These are phyloP conservation scores for Jatropha multifida DNA, from an alignment of 441 rosid species.

Conservation along the genomic window DNA sequence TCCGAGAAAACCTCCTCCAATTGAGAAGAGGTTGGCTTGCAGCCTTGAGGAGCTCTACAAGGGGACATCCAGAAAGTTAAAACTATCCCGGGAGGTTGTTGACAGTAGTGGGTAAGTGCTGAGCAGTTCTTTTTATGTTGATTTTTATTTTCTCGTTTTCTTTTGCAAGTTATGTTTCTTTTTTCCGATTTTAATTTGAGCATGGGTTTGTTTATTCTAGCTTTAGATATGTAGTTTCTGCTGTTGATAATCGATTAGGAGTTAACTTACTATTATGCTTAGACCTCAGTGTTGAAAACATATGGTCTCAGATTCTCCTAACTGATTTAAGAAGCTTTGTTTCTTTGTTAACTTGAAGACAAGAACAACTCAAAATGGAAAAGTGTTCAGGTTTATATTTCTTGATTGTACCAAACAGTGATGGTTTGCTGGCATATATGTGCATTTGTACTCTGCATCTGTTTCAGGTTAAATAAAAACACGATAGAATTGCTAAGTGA, in stretches of 20 bases:
- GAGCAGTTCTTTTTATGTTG: not conserved
- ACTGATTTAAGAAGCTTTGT: no score
- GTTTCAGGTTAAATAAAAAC: no score
- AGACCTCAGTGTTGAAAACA: not conserved
- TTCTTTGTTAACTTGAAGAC: no score
- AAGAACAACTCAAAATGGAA: no score
- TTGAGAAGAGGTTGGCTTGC: constrained; percentile 69
- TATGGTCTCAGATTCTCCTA: no score
- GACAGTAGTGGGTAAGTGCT: constrained; percentile 63
- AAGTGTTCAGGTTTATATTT: no score
- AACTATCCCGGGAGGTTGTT: constrained; percentile 66
- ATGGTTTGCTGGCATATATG: no score
- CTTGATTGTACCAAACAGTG: no score
- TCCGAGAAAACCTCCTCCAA: constrained; percentile 61
- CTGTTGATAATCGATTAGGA: not conserved
- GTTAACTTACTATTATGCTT: not conserved
- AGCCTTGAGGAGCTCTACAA: constrained; percentile 82
- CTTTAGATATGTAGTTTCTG: no score
- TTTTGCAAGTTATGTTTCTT: not conserved
- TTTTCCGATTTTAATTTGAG: not conserved
- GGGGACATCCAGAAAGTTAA: constrained; percentile 82
- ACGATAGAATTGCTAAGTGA: no score
- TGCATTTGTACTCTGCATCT: no score
- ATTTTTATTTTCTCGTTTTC: not conserved
- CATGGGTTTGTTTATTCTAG: not conserved